Base-by-base conservation (phyloP, 176 grass and related monocot genomes). In the Oryza glumipatula region DNA sequence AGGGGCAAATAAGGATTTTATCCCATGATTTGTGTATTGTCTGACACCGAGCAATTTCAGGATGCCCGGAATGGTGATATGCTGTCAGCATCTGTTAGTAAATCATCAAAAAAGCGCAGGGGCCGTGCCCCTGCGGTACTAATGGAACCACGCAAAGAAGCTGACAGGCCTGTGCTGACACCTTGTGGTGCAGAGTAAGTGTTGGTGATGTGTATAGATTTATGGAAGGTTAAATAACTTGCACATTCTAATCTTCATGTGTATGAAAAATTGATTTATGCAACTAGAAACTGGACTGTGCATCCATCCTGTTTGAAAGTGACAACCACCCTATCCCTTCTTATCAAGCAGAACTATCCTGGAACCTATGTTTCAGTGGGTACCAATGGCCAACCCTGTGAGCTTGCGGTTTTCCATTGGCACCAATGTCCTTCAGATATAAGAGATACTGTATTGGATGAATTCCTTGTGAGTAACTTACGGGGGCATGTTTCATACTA, bases 401-500 rank as follows among this genome's bases (percentile, higher is more conserved):
- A 89, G 41, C 70, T 75, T 61, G 87, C 80, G 39, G 87, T 89
- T 85, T 68, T 80, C 82, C 78, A 81, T 65, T 89, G 87, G 82
- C 82, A 85, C 30, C 87, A 81, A 70, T 76, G 41, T 21, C 77
- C 87, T 76, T 56, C 77, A 64, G 77, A 85, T 76, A 79, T 30
- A 52, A 70, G 51, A 77, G 65, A 77, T 76, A 70, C 30, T 68
- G 35, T 85, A 35, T 32, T 85, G 77, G 82, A 76, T 81, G 87
- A 89, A 85, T 89, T 89, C 51, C 87, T 89, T 49, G 87, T 89
- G 87, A 85, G 87, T 88, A 80, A 78, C 35, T 61, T 60, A 84
- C 36, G 24, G 35, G 24, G 30, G 80, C 11, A 70, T 76, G 75
- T 71, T 75, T 66, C 10, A 61, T 38, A 63, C 64, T 28, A 68